Base-by-base conservation (phyloP, 1,284 basidiomycete species). In the Tetrapyrgos nigripes region DNA sequence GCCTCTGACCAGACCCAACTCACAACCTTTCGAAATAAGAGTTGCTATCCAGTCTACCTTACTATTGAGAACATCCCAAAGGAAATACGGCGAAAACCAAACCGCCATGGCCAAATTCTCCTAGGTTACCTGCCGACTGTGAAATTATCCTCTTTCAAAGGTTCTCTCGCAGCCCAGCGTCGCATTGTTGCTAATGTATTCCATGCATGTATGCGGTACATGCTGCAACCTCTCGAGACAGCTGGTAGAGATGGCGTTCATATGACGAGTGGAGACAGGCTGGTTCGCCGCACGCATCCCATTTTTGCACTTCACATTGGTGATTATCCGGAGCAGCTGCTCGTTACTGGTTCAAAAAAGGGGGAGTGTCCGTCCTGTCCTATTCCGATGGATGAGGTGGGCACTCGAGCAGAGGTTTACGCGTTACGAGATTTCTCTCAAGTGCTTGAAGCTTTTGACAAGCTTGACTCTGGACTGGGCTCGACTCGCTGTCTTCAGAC, bases 21-120 rank as follows among this genome's bases (percentile, higher is more conserved):
- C 9, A 45, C 43, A 45, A 45, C 43, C 8, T 63, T 66, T 50
- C 37, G 65, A 8, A 58, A 62, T 52, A 61, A 64, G 31, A 43
- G 17, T 19, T 45, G 43, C n/a, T 45, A 45, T 43, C 70, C 66
- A 1, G 65, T 71, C 1, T 68, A 69, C 37, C 47, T 72, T 11
- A 68, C 68, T 3, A 52, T 72, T 33, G 70, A 66, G 1, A 70
- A 71, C 54, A 62, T 73, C 1, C 61, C 66, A 1, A 62, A 61
- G 29, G 46, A 51, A n/a, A 51, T 67, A 13, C 64, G 58, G 1
- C 51, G 59, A 19, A 62, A 65, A 45, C 62, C 67, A 0, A 57
- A 56, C 1, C 43, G 54, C 19, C 62, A 62, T 21, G 68, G 63
- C 10, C 62, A 60, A 40, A 63, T 71, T 13, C 61, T 70, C 4